phyloP scores from a whole-genome alignment of 75 land plant species.

The Gnetum montanum region DNA sequence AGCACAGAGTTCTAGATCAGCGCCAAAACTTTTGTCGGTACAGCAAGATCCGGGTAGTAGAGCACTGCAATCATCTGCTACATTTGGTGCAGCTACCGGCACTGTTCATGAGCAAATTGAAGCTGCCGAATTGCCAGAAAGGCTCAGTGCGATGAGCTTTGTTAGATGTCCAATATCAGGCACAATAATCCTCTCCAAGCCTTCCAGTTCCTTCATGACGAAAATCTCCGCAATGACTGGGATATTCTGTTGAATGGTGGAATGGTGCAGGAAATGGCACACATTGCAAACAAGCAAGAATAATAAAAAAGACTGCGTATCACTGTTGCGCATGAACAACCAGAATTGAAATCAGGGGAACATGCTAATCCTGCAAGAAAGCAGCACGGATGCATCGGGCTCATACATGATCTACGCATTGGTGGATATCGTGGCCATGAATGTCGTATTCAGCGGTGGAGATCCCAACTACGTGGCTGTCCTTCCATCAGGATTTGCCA shows the following conservation, averaged over 20 bases:
- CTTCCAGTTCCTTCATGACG: too few relatives aligned
- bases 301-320: constrained; percentile 14
- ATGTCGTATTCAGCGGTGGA: constrained; percentile 9
- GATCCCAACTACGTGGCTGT: constrained; percentile 11
- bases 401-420: constrained; percentile 13
- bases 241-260: constrained; percentile 21
- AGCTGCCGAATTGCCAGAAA: too few relatives aligned
- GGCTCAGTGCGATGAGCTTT: too few relatives aligned
- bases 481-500: constrained; percentile 13
- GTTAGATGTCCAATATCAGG: too few relatives aligned
- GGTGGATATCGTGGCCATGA: constrained; percentile 13
- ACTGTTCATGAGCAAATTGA: too few relatives aligned
- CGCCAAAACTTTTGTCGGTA: too few relatives aligned
- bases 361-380: constrained; percentile 18
- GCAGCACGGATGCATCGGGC: constrained; percentile 9
- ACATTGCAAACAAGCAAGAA: constrained; percentile 21
- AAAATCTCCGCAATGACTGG: too few relatives aligned
- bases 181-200: too few relatives aligned
- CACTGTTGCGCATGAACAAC: neutral
- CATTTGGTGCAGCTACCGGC: too few relatives aligned
- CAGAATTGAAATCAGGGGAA: constrained; percentile 30
- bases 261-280: constrained; percentile 14
- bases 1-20: constrained; percentile 51
- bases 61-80: too few relatives aligned
- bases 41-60: too few relatives aligned